Evolutionary conservation across 306 rosid species (phyloP), one percentile per base, ranked within the genome.

Genomic region (Begonia loranthoides): DNA sequence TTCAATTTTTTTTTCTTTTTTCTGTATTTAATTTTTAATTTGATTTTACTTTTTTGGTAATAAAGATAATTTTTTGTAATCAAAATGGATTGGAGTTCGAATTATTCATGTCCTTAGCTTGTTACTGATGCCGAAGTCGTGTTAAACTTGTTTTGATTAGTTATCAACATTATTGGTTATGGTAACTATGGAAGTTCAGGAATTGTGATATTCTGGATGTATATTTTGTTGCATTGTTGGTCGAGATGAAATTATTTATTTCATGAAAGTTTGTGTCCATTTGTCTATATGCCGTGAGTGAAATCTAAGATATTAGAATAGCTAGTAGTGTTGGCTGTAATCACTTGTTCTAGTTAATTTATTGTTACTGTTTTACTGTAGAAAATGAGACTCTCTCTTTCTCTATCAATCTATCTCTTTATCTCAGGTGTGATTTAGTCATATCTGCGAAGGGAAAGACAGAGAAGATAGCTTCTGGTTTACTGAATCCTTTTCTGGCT

Each of bases 401-500:
- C 52, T 40, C 59, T 57, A 41, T 57, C 10, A 28, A 47, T 50
- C 9, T 11, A 41, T 53, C 50, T 56, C 51, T 53, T 15, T 15
- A 28, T 28, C 57, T 59, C 65, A 92, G 99, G 88, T 92, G 83
- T 73, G 99, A 86, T 69, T 78, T 92, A 79, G 59, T 92, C 67
- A 75, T 92, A 74, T 80, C 70, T 64, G 81, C 80, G 51, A 73
- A 87, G 75, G 96, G 94, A 59, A 92, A 78, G 89, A 81, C 67
- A 60, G 94, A 92, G 74, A 92, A 92, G 65, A 71, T 92, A 53
- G 99, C 93, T 53, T 78, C 99, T 0, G 96, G 99, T 56, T 83
- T 92, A 70, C 69, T 92, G 61, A 68, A 69, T 48, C 93, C 99
- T 13, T 92, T 86, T 71, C 87, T 92, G 62, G 73, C 94, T 43